Base-by-base conservation (phyloP, 2,329 filamentous ascomycete genomes). In the Diaporthe ilicicola region DNA sequence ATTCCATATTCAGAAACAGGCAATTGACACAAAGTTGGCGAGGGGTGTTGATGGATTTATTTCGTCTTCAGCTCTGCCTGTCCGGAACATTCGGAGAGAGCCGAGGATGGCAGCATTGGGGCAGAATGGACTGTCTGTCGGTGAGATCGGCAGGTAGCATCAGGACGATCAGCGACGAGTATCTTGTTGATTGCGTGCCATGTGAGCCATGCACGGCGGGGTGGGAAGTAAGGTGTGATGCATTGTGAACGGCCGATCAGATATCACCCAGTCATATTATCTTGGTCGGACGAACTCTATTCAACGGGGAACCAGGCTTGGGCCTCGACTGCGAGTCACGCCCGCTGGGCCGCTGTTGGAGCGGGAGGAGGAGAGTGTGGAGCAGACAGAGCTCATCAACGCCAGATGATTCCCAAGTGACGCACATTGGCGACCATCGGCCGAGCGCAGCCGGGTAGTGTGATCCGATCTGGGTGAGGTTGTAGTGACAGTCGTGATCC, bases 221-320 rank as follows among this genome's bases (percentile, higher is more conserved):
- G 59, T 24, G 59, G 15, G 29, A 64, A 44, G 48, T 50, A 37
- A 64, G 59, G 59, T 50, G 59, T 64, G 59, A 37, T 50, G 59
- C 59, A 64, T 50, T 64, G 59, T 64, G 44, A 42, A 37, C 59
- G 59, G 27, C 29, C 59, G 44, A 42, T 64, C 59, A 64, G 59
- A 64, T 32, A 13, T 50, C 19, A 50, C 44, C 42, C 59, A 64
- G 50, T 50, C 37, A 64, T 64, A 64, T 50, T 64, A 64, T 50
- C 59, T 50, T 37, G 44, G 59, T 50, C 44, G 59, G 59, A 50
- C 44, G 44, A 64, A 64, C 44, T 64, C 44, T 64, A 64, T 64
- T 64, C 37, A 37, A 64, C 59, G 59, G n/a, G 59, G 44, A 37
- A 48, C 13, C 42, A 64, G 42, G 59, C 59, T 64, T 64, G 44